phyloP scores from a whole-genome alignment of 306 rosid species.

The Castanospermum australe region DNA sequence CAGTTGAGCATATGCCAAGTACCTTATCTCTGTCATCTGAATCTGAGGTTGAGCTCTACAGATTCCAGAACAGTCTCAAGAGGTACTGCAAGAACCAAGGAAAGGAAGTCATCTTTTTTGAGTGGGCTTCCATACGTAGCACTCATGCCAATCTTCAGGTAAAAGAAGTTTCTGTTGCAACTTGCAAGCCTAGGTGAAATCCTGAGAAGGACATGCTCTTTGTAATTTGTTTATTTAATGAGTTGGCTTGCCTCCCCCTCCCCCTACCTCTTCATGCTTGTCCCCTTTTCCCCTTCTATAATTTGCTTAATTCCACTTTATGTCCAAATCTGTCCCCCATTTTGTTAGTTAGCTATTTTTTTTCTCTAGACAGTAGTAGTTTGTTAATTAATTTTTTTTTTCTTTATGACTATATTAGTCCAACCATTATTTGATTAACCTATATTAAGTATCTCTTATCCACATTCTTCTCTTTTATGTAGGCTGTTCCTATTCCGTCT shows the following conservation, averaged over 20 bases:
- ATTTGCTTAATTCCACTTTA: constrained; percentile 13
- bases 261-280: neutral
- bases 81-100: constrained; percentile 60
- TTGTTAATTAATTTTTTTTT: neutral
- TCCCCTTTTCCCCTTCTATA: constrained; percentile 7
- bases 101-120: constrained; percentile 86
- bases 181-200: constrained; percentile 17
- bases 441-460: neutral
- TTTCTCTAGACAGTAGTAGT: constrained; percentile 4
- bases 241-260: constrained; percentile 8
- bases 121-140: constrained; percentile 78
- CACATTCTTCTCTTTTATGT: constrained; percentile 32
- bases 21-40: constrained; percentile 63
- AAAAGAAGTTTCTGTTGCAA: constrained; percentile 18
- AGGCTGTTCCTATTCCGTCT: constrained; percentile 85
- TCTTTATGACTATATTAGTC: neutral
- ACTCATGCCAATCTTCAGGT: constrained; percentile 99
- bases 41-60: constrained; percentile 60
- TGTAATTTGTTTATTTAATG: neutral
- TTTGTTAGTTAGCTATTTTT: constrained; percentile 21
- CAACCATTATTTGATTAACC: constrained; percentile 11
- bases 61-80: constrained; percentile 67
- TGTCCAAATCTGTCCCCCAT: neutral
- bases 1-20: constrained; percentile 76
- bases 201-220: neutral